Evolutionary conservation across 345 rosid species (phyloP), one percentile per base, ranked within the genome.

Genomic region (Syzygium oleosum): DNA sequence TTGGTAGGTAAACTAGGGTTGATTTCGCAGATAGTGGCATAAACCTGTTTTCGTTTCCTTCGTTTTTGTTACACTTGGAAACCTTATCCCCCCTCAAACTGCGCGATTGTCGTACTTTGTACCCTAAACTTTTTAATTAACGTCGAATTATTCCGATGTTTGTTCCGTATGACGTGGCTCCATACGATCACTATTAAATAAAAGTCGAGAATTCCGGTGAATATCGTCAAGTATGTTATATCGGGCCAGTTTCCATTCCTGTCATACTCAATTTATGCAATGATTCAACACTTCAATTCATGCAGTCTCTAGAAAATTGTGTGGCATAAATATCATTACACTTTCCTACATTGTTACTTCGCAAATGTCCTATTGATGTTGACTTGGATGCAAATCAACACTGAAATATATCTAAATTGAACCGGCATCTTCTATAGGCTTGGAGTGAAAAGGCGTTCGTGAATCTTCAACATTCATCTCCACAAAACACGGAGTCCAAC

Each of bases 141-240:
- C 22, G 0, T 4, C 5, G 23, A 9, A 68, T 73, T 34, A 14
- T 34, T 25, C 46, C 6, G 19, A 9, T 12, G 43, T 34, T 34
- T 3, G 9, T 19, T 73, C 21, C 19, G 49, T 38, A 19, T 10
- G 83, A 19, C 0, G 5, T 1, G 25, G 11, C 49, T 34, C 14
- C 3, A 1, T 4, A 34, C 7, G 12, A 73, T 73, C 23, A 19
- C 49, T 4, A 19, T 19, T 38, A 38, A 19, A 10, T 0, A 0
- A 41, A 34, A 73, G 13, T 38, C 1, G 4, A 34, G 7, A 34
- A 38, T 1, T 19, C 8, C 1, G 2, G 46, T 1, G 0, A 34
- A 34, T 21, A 17, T 9, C 2, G 46, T 9, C 79, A 0, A 34
- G 25, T 34, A 4, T 4, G 46, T 68, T 21, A 2, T 17, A 68